Conservation (phyloP, 306 rosid species). For the Begonia peltatifolia region DNA sequence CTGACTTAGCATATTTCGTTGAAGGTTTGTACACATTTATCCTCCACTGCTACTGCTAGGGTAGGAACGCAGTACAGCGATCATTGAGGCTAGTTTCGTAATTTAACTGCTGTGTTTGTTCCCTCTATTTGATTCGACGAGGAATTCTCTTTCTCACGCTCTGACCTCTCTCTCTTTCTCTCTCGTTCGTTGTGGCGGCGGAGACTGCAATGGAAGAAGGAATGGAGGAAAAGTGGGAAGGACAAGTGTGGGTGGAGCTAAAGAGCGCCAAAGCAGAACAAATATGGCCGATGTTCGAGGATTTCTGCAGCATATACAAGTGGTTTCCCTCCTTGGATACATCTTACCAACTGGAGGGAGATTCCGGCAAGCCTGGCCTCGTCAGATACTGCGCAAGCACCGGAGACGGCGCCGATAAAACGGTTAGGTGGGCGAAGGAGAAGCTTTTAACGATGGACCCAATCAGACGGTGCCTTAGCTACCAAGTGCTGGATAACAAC, state of each 20-base stretch:
- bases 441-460: conserved; percentile 30
- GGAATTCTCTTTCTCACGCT: no score
- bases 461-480: conserved; percentile 17
- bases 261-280: background rate
- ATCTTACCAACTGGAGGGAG: conserved; percentile 23
- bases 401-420: background rate
- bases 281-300: conserved; percentile 24
- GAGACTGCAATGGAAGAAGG: conserved; percentile 11
- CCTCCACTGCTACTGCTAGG: no score
- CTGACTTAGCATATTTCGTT: no score
- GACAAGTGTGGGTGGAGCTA: conserved; percentile 14
- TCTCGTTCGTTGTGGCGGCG: background rate
- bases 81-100: no score
- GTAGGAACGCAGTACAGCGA: no score
- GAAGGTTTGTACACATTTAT: no score
- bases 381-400: conserved; percentile 24
- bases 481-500: conserved; percentile 26
- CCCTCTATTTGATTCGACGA: no score
- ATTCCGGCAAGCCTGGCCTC: conserved; percentile 34
- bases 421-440: conserved; percentile 31
- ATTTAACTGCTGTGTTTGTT: no score
- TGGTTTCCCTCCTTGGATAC: conserved; percentile 31
- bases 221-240: conserved; percentile 28
- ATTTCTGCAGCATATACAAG: conserved; percentile 39
- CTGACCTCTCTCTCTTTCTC: background rate